These are phyloP conservation scores for Noccaea caerulescens DNA, from an alignment of 345 rosid genomes.

Conservation along the genomic window DNA sequence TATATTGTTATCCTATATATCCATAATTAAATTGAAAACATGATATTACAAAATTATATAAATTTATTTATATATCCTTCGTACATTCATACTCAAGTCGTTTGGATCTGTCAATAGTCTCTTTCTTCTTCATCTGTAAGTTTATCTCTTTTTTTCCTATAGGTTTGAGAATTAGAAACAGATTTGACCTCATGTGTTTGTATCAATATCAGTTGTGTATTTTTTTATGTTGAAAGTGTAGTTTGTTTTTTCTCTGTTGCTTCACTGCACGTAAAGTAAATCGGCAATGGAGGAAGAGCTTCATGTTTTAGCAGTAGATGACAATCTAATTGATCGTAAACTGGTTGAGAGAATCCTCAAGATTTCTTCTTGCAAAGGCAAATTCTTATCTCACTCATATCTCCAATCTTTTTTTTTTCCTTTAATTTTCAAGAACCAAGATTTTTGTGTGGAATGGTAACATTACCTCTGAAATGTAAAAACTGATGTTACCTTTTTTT, in stretches of 20 bases:
- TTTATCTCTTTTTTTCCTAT: constrained; percentile 10
- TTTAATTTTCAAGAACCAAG: constrained; percentile 4
- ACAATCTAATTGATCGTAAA: constrained; percentile 70
- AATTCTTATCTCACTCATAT: not conserved
- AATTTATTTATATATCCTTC: constrained; percentile 21
- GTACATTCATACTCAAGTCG: constrained; percentile 13
- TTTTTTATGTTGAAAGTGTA: not conserved
- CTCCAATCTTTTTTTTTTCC: not conserved
- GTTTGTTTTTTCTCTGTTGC: constrained; percentile 1
- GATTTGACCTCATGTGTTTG: not conserved
- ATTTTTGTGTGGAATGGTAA: not conserved
- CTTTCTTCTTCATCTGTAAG: constrained; percentile 19
- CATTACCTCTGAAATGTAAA: not conserved
- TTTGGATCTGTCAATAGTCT: constrained; percentile 14
- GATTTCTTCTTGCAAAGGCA: constrained; percentile 78
- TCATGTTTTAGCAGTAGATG: constrained; percentile 90
- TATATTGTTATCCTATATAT: constrained; percentile 35
- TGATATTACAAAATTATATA: constrained; percentile 2
- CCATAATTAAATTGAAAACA: constrained; percentile 32
- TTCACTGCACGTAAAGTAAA: not conserved
- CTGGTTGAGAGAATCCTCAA: constrained; percentile 67
- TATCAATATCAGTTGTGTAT: not conserved
- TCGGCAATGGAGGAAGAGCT: constrained; percentile 45
- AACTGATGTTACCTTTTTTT: not conserved
- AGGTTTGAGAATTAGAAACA: not conserved